Conservation (phyloP, 441 rosid species). For the Biscutella laevigata region DNA sequence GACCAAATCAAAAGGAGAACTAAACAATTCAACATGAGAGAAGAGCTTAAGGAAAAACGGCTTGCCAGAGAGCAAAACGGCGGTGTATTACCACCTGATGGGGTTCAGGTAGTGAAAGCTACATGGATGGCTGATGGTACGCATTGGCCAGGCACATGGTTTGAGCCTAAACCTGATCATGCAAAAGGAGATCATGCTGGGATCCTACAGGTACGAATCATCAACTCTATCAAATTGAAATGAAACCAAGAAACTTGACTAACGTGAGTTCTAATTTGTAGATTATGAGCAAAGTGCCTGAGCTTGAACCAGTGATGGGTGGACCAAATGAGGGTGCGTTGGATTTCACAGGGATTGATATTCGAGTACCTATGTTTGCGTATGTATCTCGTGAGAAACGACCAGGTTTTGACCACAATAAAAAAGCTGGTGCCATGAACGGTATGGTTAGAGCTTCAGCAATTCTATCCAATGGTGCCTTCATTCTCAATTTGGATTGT, state of each 20-base stretch:
- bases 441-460: conserved; percentile 90
- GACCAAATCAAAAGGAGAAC: conserved; percentile 74
- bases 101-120: conserved; percentile 44
- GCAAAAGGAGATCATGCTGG: conserved; percentile 85
- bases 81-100: conserved; percentile 29
- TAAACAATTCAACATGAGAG: conserved; percentile 71
- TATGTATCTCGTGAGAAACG: conserved; percentile 84
- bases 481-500: conserved; percentile 78
- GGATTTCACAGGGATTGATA: conserved; percentile 72
- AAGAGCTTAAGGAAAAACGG: conserved; percentile 57
- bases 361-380: conserved; percentile 71
- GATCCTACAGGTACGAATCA: conserved; percentile 41
- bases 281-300: conserved; percentile 82
- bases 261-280: no score
- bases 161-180: conserved; percentile 43
- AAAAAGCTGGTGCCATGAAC: conserved; percentile 96
- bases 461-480: conserved; percentile 72
- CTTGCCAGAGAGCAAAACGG: conserved; percentile 44
- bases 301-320: conserved; percentile 61
- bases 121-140: conserved; percentile 98
- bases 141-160: conserved; percentile 95
- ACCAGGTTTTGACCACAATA: conserved; percentile 79
- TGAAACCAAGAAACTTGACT: not conserved
- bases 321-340: conserved; percentile 39
- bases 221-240: not conserved